Base-by-base conservation (phyloP, 257 asterid species). In the Fraxinus anomala region DNA sequence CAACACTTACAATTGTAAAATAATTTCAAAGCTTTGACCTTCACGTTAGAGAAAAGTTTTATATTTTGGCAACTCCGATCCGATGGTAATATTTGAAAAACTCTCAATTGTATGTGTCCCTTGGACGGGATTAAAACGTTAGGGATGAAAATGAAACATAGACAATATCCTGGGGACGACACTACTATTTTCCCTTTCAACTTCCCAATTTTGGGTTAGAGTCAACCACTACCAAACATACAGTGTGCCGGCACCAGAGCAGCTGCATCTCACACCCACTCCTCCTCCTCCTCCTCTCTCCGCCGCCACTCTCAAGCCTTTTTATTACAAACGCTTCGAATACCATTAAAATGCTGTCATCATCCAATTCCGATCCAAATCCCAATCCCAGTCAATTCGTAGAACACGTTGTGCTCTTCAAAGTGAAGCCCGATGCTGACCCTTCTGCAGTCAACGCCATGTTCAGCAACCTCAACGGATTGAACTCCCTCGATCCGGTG, bases 381-480 rank as follows among this genome's bases (percentile, higher is more conserved):
- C 13, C 80, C 8, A 19, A 74, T 56, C 34, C 72, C 1, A 5
- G 42, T 26, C 30, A 90, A 74, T 79, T 92, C 85, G 76, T 94
- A 85, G 97, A 94, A 79, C 98, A 92, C 88, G 77, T 94, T 73
- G 97, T 94, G 61, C 96, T 94, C 68, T 87, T 90, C 86, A 92
- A 90, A 83, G 87, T 84, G 72, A 91, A 88, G 73, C 89, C 94
- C 61, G 85, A 74, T 47, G 82, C 86, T 21, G 92, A 89, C 33
- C 85, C 89, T 6, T 81, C 94, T 67, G 89, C 89, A 72, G 86
- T 90, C 83, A 47, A 56, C 80, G 89, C 91, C 80, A 92, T 94
- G 97, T 68, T 89, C 85, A 75, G 49, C 83, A 91, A 91, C 85
- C 94, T 94, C 87, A 85, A 84, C 75, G 73, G 83, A 83, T 90